Evolutionary conservation across 2,329 filamentous ascomycete genomes (phyloP).

Genomic region (Scleromitrula shiraiana): DNA sequence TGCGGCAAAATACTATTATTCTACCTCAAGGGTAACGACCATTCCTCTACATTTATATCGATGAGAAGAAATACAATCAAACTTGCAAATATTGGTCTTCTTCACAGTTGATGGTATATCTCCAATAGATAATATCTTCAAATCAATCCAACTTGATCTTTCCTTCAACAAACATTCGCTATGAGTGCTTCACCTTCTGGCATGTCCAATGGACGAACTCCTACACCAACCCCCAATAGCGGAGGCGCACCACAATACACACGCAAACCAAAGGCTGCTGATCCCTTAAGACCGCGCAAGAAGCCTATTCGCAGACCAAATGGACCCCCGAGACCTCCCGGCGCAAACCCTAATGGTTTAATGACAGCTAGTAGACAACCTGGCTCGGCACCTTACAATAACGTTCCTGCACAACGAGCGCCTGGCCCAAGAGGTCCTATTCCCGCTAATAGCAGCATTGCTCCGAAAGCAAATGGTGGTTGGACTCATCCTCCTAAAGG

Average conservation of each 20-base stretch:
- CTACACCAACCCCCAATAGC: slow-evolving; percentile 41
- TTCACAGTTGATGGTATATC: not conserved
- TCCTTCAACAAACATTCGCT: slow-evolving; percentile 2
- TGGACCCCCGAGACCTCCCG: slow-evolving; percentile 16
- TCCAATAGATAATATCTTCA: too few species aligned
- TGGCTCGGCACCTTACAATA: slow-evolving; percentile 9
- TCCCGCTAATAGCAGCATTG: slow-evolving; percentile 25
- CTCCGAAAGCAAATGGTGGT: slow-evolving; percentile 42
- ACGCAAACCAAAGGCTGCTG: slow-evolving; percentile 43
- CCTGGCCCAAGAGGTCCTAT: slow-evolving; percentile 23
- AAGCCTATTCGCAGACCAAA: slow-evolving; percentile 36
- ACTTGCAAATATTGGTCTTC: too few species aligned
- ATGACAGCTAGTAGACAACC: not conserved
- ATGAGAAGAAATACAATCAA: too few species aligned
- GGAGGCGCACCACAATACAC: slow-evolving; percentile 38
- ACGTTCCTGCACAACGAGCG: slow-evolving; percentile 2
- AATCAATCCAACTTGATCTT: not conserved
- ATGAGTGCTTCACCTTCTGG: slow-evolving; percentile 39
- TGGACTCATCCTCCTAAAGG: slow-evolving; percentile 48
- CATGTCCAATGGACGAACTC: slow-evolving; percentile 38
- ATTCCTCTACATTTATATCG: too few species aligned
- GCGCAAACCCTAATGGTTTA: slow-evolving; percentile 17
- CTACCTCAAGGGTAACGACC: too few species aligned
- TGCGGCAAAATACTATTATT: too few species aligned
- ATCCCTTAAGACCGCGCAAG: slow-evolving; percentile 59